Conservation (phyloP, 2,329 filamentous ascomycete species). For the Alternaria gaisen region DNA sequence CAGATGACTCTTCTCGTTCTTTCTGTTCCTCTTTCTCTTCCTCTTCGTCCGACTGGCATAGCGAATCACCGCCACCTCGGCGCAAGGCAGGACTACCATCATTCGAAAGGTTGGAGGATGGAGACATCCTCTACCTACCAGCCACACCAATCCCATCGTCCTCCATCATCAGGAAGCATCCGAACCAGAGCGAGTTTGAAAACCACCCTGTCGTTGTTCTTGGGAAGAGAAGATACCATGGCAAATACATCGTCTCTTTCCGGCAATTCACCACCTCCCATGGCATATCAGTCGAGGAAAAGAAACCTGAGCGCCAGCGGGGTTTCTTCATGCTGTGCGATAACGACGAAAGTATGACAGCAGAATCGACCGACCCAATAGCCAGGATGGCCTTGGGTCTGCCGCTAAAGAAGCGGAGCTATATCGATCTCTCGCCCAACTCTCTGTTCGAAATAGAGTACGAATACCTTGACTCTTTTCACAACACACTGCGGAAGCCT, state of each 20-base stretch:
- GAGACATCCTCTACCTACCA: slow-evolving; percentile 15
- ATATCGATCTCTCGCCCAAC: slow-evolving; percentile 27
- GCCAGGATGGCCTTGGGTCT: slow-evolving; percentile 19
- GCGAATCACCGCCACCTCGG: background rate
- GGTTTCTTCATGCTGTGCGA: slow-evolving; percentile 23
- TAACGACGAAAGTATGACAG: slow-evolving; percentile 5
- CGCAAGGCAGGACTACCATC: slow-evolving; percentile 3
- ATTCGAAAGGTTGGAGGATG: slow-evolving; percentile 4
- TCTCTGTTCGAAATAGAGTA: slow-evolving; percentile 26
- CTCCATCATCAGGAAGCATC: slow-evolving; percentile 9
- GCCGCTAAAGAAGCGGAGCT: slow-evolving; percentile 27
- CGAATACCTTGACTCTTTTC: slow-evolving; percentile 21
- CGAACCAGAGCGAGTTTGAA: background rate
- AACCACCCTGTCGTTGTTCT: slow-evolving; percentile 23
- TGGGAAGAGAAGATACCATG: background rate
- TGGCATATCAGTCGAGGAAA: slow-evolving; percentile 9
- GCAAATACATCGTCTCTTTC: slow-evolving; percentile 17
- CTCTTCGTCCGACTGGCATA: slow-evolving; percentile 13
- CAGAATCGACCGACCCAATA: background rate
- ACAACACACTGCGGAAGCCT: slow-evolving; percentile 14
- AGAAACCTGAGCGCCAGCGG: slow-evolving; percentile 1
- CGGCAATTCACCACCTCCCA: slow-evolving; percentile 24
- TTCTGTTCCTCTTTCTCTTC: background rate
- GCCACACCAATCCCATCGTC: background rate
- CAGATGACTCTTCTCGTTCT: background rate